A percentile compares a stretch with the other conserved stretches of the same genome.
These are phyloP conservation scores for Kurtzmaniella quercitrusa DNA, from an alignment of 1,139 yeast species.

Conservation along the genomic window DNA sequence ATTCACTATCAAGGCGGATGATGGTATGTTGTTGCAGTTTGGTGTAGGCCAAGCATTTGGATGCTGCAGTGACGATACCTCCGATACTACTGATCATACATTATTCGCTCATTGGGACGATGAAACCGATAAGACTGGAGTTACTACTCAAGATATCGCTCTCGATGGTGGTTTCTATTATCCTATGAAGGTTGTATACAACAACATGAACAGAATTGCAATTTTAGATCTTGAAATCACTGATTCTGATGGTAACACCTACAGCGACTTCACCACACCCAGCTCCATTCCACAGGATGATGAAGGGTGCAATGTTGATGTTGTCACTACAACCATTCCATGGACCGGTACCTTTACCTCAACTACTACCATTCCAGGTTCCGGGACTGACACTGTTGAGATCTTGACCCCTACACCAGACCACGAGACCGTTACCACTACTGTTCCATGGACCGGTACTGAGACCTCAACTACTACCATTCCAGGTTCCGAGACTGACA, in stretches of 20 bases:
- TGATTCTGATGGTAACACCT: background rate
- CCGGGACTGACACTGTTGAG: background rate
- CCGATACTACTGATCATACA: slow-evolving; percentile 6
- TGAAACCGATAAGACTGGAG: background rate
- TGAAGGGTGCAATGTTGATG: background rate
- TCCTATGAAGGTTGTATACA: slow-evolving; percentile 19
- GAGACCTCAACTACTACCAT: slow-evolving; percentile 5
- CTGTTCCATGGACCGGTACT: slow-evolving; percentile 3
- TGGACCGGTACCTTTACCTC: background rate
- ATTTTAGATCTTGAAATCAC: background rate
- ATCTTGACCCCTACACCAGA: background rate
- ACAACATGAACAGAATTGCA: slow-evolving; percentile 2
- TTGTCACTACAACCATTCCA: background rate
- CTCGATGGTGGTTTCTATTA: slow-evolving; percentile 8
- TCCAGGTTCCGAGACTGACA: background rate
- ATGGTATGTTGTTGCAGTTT: slow-evolving; percentile 18
- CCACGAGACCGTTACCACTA: slow-evolving; percentile 4
- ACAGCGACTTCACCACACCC: background rate
- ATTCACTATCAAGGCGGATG: slow-evolving; percentile 13
- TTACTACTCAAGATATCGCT: background rate
- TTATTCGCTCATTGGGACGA: slow-evolving; percentile 11
- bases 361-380: background rate
- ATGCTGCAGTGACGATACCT: slow-evolving; percentile 17
- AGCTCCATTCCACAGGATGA: background rate
- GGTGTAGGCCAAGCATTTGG: slow-evolving; percentile 20